phyloP scores from a whole-genome alignment of 192 early-diverging fungal genomes.

The Backusella macrospora region DNA sequence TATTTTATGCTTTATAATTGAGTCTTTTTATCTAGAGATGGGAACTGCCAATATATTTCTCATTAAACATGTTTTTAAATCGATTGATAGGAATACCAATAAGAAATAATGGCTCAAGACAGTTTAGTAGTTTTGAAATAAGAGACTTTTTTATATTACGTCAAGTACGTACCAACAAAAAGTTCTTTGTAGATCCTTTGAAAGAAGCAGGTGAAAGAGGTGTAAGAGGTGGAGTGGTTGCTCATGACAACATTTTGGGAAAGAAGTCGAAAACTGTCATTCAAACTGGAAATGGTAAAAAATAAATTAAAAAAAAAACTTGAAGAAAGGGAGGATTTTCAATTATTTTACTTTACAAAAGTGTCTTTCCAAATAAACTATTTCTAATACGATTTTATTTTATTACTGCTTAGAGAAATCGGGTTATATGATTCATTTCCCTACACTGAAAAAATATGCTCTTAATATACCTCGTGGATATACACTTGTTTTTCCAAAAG shows the following conservation, averaged over 20 bases:
- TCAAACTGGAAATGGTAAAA: constrained; percentile 35
- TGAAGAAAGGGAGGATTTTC: background rate
- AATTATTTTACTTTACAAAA: no score
- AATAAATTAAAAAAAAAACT: no score
- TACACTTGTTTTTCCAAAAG: constrained; percentile 69
- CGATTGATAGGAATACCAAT: background rate
- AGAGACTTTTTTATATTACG: constrained; percentile 41
- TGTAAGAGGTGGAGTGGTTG: constrained; percentile 25
- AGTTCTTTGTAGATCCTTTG: constrained; percentile 45
- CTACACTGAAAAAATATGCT: constrained; percentile 48
- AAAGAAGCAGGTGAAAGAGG: constrained; percentile 23
- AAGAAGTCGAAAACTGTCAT: constrained; percentile 27
- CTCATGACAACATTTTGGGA: constrained; percentile 41
- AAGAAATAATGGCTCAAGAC: background rate
- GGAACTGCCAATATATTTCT: no score
- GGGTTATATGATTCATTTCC: constrained; percentile 43
- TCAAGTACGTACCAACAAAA: constrained; percentile 31
- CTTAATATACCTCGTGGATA: constrained; percentile 33
- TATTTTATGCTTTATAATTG: no score
- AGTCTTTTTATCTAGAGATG: no score
- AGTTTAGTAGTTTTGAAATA: constrained; percentile 19
- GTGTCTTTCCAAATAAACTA: background rate
- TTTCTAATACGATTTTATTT: background rate
- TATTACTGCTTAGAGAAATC: background rate
- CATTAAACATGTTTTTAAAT: background rate